Percentiles rank a stretch among this genome's conserved stretches.
Conservation (phyloP, 495 filamentous ascomycete species). For the Hypoxylon intermedium region DNA sequence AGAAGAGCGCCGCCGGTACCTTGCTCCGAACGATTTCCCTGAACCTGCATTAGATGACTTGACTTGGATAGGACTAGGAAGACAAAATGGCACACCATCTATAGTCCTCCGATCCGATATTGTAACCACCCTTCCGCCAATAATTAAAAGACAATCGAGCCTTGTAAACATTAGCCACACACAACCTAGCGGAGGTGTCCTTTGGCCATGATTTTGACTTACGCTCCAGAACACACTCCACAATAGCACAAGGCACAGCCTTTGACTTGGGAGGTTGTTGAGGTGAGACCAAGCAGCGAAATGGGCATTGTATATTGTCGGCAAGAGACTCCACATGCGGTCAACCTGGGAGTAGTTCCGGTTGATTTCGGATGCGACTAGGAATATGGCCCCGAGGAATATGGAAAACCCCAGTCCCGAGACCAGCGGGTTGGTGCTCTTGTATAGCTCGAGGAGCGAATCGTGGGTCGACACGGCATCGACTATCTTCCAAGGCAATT, state of each 20-base stretch:
- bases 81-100: conserved; percentile 65
- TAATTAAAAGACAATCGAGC: conserved; percentile 91
- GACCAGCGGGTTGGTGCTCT: conserved; percentile 86
- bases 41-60: conserved; percentile 8
- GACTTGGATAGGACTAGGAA: not conserved
- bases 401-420: conserved; percentile 76
- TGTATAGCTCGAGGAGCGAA: conserved; percentile 70
- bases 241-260: conserved; percentile 74
- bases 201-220: conserved; percentile 51
- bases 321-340: conserved; percentile 86
- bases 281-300: conserved; percentile 81
- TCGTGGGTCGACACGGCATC: conserved; percentile 62
- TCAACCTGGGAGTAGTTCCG: conserved; percentile 96
- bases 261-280: conserved; percentile 71
- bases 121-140: conserved; percentile 93
- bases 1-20: conserved; percentile 65
- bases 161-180: conserved; percentile 20
- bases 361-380: conserved; percentile 81
- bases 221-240: conserved; percentile 84
- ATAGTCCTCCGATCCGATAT: conserved; percentile 89
- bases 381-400: conserved; percentile 69
- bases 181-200: not conserved
- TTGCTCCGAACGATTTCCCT: conserved; percentile 57
- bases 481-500: conserved; percentile 69
- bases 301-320: conserved; percentile 87